Base-by-base conservation (phyloP, 2,329 filamentous ascomycete genomes). In the Hypoxylon rubiginosum region DNA sequence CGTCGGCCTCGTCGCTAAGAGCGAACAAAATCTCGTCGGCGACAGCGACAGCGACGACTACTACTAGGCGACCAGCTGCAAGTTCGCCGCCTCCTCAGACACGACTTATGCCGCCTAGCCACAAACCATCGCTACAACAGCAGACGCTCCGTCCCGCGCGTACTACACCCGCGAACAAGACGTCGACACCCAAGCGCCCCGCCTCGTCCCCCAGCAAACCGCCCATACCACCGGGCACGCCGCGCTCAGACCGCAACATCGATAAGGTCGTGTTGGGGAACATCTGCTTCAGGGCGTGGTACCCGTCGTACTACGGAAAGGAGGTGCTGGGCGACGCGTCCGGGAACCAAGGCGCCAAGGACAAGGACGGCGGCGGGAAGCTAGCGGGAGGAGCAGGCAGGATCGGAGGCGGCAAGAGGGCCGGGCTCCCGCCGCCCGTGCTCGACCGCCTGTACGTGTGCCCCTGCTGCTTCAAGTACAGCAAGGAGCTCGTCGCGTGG, bases 401-500 rank as follows among this genome's bases (percentile, higher is more conserved):
- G 70, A 75, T 76, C 13, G 77, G 74, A 3, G 82, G 63, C 58
- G 68, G 75, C 43, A 79, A 79, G 68, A 73, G 74, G 53, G 74
- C 73, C 49, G 73, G 68, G 1, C 19, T 48, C 17, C 66, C 66
- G 41, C 72, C 72, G 13, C 81, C 82, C 0, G 81, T 88, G 73
- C 85, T 93, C 15, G 88, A 91, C 69, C 82, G 90, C 60, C 82
- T 98, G 7, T 97, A 94, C 73, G 92, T 98, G 34, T 99, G 96
- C 76, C 91, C 92, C 34, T 91, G 89, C 84, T 99, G 96, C 82
- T 98, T 98, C 84, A 95, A 94, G 76, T 99, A 99, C 79, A 91
- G 91, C 36, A 87, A 84, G 69, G 88, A 90, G 74, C 77, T 89
- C 11, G 81, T 86, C 19, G 79, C 84, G 1, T 90, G 87, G 86